Base-by-base conservation (phyloP, 1,284 basidiomycete species). In the Apiotrichum gracile region DNA sequence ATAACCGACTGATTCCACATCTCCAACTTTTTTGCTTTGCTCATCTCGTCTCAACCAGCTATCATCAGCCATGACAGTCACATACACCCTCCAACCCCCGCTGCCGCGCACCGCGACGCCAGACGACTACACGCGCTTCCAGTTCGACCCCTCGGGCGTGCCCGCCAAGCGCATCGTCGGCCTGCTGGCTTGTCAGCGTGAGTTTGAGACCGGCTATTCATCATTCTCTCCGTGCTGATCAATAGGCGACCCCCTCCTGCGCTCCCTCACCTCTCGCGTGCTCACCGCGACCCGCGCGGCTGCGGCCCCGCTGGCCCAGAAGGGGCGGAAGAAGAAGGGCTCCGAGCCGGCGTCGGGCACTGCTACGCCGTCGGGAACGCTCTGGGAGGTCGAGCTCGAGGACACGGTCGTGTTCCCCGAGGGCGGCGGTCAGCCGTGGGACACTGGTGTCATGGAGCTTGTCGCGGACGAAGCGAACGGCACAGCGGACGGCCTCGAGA, bases 371-470 rank as follows among this genome's bases (percentile, higher is more conserved):
- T 51, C 60, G 14, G 66, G 67, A 2, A 61, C 60, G 48, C 48
- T 76, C 22, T 76, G 69, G 68, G 72, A 77, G 60, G 76, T 92
- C 5, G 79, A 86, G 58, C 74, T 88, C 37, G 83, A 85, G 55
- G 90, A 92, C 69, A 91, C 88, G 1, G 79, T 89, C n/a, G 80
- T 91, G 41, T 92, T 92, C 66, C 90, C 90, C 0, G 90, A 92
- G 74, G 78, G 77, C 14, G 90, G 90, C 16, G 88, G 88, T 3
- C 90, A 93, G 64, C 87, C 88, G 0, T 84, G 84, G 6, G 90
- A 92, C 66, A 83, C 83, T 22, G 90, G 89, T 0, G 51, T 78
- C 10, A 75, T 92, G 21, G 78, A 72, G 6, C 86, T 84, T 80
- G 76, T 81, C 16, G n/a, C n/a, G n/a, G n/a, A n/a, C n/a, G n/a